Evolutionary conservation across 768 basidiomycete species (phyloP).

Genomic region (Boletus speciosus): DNA sequence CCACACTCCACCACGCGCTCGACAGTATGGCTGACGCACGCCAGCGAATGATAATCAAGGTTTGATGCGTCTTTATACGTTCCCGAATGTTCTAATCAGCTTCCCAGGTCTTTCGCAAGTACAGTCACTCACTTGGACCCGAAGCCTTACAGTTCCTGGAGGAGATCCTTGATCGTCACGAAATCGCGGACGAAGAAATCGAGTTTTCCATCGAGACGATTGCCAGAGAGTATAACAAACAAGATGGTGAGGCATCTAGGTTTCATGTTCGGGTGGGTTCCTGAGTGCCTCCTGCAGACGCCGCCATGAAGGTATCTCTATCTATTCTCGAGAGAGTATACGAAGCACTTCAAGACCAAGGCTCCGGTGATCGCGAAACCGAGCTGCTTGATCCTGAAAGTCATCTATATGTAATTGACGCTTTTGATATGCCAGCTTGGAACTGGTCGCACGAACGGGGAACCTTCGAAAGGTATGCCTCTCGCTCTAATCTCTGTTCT

Average conservation of each 20-base stretch:
- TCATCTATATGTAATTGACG: conserved; percentile 80
- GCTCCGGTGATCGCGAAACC: conserved; percentile 45
- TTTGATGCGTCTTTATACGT: conserved; percentile 10
- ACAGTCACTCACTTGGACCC: conserved; percentile 82
- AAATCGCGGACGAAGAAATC: conserved; percentile 64
- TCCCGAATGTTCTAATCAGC: not conserved
- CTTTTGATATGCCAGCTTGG: conserved; percentile 96
- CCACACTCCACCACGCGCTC: not conserved
- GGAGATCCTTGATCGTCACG: conserved; percentile 64
- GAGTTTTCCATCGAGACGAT: conserved; percentile 76
- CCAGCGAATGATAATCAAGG: conserved; percentile 46
- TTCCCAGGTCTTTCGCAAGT: conserved; percentile 77
- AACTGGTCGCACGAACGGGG: conserved; percentile 84
- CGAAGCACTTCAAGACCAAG: conserved; percentile 66
- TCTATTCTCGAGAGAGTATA: conserved; percentile 69
- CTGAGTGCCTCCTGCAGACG: conserved; percentile 46
- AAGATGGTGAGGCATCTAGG: conserved; percentile 58
- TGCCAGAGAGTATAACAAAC: conserved; percentile 84
- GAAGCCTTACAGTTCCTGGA: conserved; percentile 72
- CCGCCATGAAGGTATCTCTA: conserved; percentile 76
- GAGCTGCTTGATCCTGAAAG: conserved; percentile 75
- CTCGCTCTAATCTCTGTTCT: not conserved
- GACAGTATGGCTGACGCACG: conserved; percentile 35
- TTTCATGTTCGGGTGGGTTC: not conserved
- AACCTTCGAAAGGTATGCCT: conserved; percentile 78